phyloP scores from a whole-genome alignment of 495 filamentous ascomycete genomes.

The Geoglossum glabrum region DNA sequence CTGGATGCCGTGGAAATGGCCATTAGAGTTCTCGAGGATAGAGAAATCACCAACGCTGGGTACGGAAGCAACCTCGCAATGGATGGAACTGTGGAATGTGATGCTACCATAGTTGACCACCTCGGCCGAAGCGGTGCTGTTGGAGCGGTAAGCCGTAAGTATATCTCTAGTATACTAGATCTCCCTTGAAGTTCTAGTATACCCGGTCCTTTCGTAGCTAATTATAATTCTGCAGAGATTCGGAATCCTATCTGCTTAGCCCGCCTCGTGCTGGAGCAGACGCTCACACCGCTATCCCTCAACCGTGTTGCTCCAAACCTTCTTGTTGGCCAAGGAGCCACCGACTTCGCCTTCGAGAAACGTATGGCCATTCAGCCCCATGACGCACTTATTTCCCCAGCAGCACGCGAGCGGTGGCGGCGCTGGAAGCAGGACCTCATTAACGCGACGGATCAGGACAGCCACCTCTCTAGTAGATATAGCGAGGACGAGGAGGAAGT shows the following conservation, averaged over 20 bases:
- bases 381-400: slow-evolving; percentile 53
- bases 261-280: slow-evolving; percentile 57
- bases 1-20: slow-evolving; percentile 87
- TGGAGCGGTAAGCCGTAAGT: slow-evolving; percentile 73
- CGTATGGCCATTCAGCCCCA: slow-evolving; percentile 47
- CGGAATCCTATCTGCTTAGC: slow-evolving; percentile 83
- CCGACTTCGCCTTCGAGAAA: slow-evolving; percentile 61
- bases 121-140: slow-evolving; percentile 78
- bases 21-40: slow-evolving; percentile 69
- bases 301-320: slow-evolving; percentile 84
- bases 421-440: slow-evolving; percentile 60
- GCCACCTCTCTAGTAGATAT: background rate
- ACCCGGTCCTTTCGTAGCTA: background rate
- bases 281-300: slow-evolving; percentile 50
- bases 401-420: slow-evolving; percentile 49
- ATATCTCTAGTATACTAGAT: background rate
- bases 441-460: slow-evolving; percentile 23
- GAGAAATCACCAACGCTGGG: slow-evolving; percentile 88
- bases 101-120: slow-evolving; percentile 84
- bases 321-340: slow-evolving; percentile 66
- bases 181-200: background rate
- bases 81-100: slow-evolving; percentile 79
- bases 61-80: slow-evolving; percentile 89
- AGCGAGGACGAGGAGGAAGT: background rate
- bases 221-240: slow-evolving; percentile 36